phyloP scores from a whole-genome alignment of 306 rosid species.

The Elaeagnus macrophylla region DNA sequence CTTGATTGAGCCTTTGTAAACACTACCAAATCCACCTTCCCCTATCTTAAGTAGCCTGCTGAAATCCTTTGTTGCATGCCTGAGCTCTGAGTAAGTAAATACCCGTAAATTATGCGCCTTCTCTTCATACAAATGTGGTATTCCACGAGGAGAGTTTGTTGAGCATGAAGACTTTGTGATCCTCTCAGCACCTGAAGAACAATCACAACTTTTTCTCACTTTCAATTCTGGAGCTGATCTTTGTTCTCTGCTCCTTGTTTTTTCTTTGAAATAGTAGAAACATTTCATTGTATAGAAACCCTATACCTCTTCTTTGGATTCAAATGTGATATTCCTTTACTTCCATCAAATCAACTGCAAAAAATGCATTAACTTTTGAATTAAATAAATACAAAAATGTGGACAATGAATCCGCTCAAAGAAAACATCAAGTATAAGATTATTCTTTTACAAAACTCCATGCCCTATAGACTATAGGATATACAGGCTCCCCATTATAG shows the following conservation, averaged over 20 bases:
- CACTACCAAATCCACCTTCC: slow-evolving; percentile 93
- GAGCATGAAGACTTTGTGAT: slow-evolving; percentile 47
- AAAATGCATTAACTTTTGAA: background rate
- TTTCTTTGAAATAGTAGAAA: slow-evolving; percentile 50
- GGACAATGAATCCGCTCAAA: too few species aligned
- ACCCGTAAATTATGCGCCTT: slow-evolving; percentile 64
- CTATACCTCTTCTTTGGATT: slow-evolving; percentile 4
- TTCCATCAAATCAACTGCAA: slow-evolving; percentile 4
- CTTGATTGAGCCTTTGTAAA: slow-evolving; percentile 62
- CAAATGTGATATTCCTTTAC: slow-evolving; percentile 11
- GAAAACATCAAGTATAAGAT: too few species aligned
- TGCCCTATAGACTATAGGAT: background rate
- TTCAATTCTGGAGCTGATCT: slow-evolving; percentile 68
- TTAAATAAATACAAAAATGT: too few species aligned
- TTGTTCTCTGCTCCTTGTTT: slow-evolving; percentile 32
- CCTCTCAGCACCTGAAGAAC: slow-evolving; percentile 35
- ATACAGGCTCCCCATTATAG: too few species aligned
- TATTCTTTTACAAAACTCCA: background rate
- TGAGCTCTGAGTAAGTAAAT: slow-evolving; percentile 53
- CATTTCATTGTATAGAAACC: slow-evolving; percentile 52
- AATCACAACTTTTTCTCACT: slow-evolving; percentile 27
- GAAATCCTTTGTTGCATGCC: slow-evolving; percentile 53
- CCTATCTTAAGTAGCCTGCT: slow-evolving; percentile 61
- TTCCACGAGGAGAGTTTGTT: slow-evolving; percentile 44
- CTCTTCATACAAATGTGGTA: slow-evolving; percentile 70